Evolutionary conservation across 2,329 filamentous ascomycete species (phyloP).

Genomic region (Aspergillus cejpii): DNA sequence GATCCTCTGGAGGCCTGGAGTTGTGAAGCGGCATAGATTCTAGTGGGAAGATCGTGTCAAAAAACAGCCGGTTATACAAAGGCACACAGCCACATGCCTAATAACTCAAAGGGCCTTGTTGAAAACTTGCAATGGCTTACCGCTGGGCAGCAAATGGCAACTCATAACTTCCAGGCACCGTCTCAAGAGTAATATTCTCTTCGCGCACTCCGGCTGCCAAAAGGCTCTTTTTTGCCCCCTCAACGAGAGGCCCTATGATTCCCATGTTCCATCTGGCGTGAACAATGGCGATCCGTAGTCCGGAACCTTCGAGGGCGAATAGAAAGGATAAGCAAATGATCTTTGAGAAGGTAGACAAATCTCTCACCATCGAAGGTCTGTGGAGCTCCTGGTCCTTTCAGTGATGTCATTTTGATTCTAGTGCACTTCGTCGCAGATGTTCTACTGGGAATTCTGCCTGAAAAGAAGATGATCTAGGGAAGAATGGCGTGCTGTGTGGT

Average conservation of each 20-base stretch:
- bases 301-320: slow-evolving; percentile 46
- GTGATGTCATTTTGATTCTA: slow-evolving; percentile 40
- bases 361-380: slow-evolving; percentile 51
- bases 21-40: slow-evolving; percentile 77
- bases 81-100: background rate
- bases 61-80: background rate
- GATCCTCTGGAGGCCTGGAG: slow-evolving; percentile 63
- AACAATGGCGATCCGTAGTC: slow-evolving; percentile 84
- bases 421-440: background rate
- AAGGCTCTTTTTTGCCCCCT: slow-evolving; percentile 72
- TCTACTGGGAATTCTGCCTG: slow-evolving; percentile 3
- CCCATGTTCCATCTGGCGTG: slow-evolving; percentile 91
- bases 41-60: slow-evolving; percentile 35
- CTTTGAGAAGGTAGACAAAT: slow-evolving; percentile 2
- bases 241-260: slow-evolving; percentile 79
- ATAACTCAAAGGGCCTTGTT: too few relatives aligned
- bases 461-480: background rate
- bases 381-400: slow-evolving; percentile 59
- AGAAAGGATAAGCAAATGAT: slow-evolving; percentile 11
- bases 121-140: slow-evolving; percentile 42
- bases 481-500: background rate
- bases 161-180: slow-evolving; percentile 91
- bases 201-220: slow-evolving; percentile 72
- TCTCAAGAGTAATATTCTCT: slow-evolving; percentile 81
- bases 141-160: slow-evolving; percentile 83